Evolutionary conservation across 345 rosid species (phyloP).

Genomic region (Ceriops decandra): DNA sequence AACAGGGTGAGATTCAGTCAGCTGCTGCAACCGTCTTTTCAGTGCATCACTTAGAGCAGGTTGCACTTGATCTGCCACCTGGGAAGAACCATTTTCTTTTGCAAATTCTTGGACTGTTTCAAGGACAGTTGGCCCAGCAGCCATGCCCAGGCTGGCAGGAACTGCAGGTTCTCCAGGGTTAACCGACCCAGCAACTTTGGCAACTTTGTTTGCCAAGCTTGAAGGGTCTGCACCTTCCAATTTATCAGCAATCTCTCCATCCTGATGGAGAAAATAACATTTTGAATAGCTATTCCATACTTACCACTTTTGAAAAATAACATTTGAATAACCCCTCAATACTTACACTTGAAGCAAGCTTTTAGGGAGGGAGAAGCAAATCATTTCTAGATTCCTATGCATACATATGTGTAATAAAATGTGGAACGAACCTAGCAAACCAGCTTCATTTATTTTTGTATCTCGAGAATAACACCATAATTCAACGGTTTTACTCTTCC

Average conservation of each 20-base stretch:
- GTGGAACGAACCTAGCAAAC: too few species aligned
- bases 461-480: too few species aligned
- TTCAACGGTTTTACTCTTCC: too few species aligned
- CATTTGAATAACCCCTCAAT: too few species aligned
- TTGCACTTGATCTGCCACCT: constrained; percentile 34
- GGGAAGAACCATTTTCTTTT: constrained; percentile 46
- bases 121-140: constrained; percentile 78
- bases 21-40: constrained; percentile 50
- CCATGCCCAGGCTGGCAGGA: constrained; percentile 97
- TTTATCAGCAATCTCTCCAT: constrained; percentile 69
- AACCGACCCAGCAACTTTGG: constrained; percentile 62
- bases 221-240: constrained; percentile 98
- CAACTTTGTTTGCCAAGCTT: constrained; percentile 87
- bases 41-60: constrained; percentile 38
- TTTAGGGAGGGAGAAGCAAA: too few species aligned
- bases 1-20: constrained; percentile 63
- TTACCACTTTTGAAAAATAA: too few species aligned
- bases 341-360: too few species aligned
- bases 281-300: too few species aligned
- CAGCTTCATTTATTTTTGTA: too few species aligned
- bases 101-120: constrained; percentile 71
- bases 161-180: constrained; percentile 77
- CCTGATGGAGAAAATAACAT: constrained; percentile 35
- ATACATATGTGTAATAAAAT: too few species aligned
- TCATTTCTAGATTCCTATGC: too few species aligned